Evolutionary conservation across 805 yeast species (phyloP).

Genomic region (Kodamaea hsintzibuensis): DNA sequence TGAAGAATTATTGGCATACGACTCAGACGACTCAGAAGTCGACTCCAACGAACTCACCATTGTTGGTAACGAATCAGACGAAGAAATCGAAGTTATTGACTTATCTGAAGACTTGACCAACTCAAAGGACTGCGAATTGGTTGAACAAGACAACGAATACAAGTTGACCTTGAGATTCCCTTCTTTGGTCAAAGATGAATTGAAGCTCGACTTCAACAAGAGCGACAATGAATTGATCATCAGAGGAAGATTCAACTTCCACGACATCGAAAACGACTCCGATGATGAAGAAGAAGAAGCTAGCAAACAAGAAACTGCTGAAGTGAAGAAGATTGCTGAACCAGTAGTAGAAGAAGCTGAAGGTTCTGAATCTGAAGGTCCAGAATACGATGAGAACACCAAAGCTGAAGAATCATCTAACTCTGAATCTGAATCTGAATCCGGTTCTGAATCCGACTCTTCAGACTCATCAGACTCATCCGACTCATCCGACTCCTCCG

Average conservation of each 20-base stretch:
- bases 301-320: conserved; percentile 13
- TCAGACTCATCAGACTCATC: conserved; percentile 13
- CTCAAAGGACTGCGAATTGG: conserved; percentile 45
- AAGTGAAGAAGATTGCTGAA: conserved; percentile 11
- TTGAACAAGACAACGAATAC: conserved; percentile 38
- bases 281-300: conserved; percentile 20
- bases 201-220: conserved; percentile 40
- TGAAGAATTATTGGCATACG: conserved; percentile 30
- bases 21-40: conserved; percentile 12
- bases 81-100: conserved; percentile 38
- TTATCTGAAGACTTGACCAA: conserved; percentile 42
- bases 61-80: conserved; percentile 26
- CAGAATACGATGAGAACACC: conserved; percentile 5
- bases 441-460: conserved; percentile 19
- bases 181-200: conserved; percentile 39
- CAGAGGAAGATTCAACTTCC: conserved; percentile 40
- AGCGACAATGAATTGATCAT: conserved; percentile 42
- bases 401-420: conserved; percentile 13
- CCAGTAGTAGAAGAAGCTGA: conserved; percentile 17
- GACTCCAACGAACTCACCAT: conserved; percentile 1
- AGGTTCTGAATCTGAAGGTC: conserved; percentile 11
- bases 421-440: conserved; percentile 16
- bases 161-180: conserved; percentile 45
- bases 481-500: conserved; percentile 17
- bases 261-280: conserved; percentile 22